Conservation (phyloP, 192 early-diverging fungal species). For the Funneliformis geosporum region DNA sequence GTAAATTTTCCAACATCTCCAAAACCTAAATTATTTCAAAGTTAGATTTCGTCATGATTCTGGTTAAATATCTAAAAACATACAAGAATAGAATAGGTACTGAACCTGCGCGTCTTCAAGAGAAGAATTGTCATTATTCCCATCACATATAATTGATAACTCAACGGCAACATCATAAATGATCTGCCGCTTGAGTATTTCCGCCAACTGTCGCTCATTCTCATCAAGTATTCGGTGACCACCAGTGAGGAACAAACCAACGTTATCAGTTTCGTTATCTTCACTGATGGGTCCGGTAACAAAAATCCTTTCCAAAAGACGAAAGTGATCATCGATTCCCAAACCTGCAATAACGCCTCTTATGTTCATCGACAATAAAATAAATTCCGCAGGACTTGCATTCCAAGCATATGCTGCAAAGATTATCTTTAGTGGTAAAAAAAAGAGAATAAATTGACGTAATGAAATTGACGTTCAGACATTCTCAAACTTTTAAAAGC, state of each 20-base stretch:
- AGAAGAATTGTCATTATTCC: constrained; percentile 22
- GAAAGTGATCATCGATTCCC: constrained; percentile 28
- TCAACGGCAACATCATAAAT: constrained; percentile 30
- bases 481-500: constrained; percentile 3
- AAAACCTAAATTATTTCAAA: constrained; percentile 16
- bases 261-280: constrained; percentile 19
- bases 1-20: constrained; percentile 25
- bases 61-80: neutral
- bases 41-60: neutral
- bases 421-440: constrained; percentile 6
- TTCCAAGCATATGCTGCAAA: constrained; percentile 9
- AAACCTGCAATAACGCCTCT: constrained; percentile 28
- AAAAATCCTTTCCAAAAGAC: constrained; percentile 27
- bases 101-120: constrained; percentile 18
- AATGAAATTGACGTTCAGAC: constrained; percentile 9
- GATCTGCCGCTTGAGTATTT: constrained; percentile 23
- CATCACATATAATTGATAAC: constrained; percentile 30
- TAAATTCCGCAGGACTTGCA: constrained; percentile 4
- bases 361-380: neutral
- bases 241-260: constrained; percentile 14
- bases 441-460: constrained; percentile 6
- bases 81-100: constrained; percentile 14
- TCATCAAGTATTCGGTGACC: constrained; percentile 20
- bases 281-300: constrained; percentile 13
- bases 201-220: neutral